These are phyloP conservation scores for Phytophthora rubi DNA, from an alignment of 352 stramenopile species.

Conservation along the genomic window DNA sequence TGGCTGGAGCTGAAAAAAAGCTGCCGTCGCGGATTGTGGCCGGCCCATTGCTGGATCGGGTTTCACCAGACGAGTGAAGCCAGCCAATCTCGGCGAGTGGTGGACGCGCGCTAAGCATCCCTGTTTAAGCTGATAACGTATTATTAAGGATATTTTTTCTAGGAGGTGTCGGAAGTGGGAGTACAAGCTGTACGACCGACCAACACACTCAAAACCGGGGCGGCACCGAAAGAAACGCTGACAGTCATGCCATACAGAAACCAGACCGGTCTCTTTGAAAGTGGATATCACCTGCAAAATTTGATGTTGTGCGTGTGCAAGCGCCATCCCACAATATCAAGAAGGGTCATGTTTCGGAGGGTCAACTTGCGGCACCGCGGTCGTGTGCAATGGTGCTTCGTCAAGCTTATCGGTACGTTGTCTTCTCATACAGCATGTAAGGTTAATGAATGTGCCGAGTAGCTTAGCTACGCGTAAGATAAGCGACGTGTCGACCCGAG, in stretches of 20 bases:
- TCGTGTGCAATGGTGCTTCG: conserved; percentile 17
- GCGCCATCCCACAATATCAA: conserved; percentile 3
- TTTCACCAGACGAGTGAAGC: conserved; percentile 16
- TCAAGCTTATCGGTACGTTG: conserved; percentile 8
- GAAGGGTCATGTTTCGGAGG: conserved; percentile 9
- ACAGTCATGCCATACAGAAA: conserved; percentile 19
- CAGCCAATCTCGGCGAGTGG: neutral
- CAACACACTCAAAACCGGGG: conserved; percentile 28
- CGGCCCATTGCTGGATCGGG: conserved; percentile 13
- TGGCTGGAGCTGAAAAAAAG: conserved; percentile 17
- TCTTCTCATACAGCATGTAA: neutral
- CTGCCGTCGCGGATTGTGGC: conserved; percentile 14
- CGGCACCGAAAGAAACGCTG: conserved; percentile 36
- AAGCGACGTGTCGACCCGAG: neutral
- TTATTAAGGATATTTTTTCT: too few species aligned
- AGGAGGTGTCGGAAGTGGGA: too few species aligned
- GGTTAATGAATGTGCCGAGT: neutral
- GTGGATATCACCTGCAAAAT: conserved; percentile 18
- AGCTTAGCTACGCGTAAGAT: neutral
- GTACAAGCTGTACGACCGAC: neutral
- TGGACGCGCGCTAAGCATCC: too few species aligned
- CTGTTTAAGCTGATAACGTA: too few species aligned
- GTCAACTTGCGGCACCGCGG: conserved; percentile 22
- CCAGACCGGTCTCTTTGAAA: conserved; percentile 16
- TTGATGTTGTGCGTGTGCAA: neutral